A percentile compares a stretch with the other conserved stretches of the same genome.
Conservation (phyloP, 768 basidiomycete species). For the Tulasnella sp. region DNA sequence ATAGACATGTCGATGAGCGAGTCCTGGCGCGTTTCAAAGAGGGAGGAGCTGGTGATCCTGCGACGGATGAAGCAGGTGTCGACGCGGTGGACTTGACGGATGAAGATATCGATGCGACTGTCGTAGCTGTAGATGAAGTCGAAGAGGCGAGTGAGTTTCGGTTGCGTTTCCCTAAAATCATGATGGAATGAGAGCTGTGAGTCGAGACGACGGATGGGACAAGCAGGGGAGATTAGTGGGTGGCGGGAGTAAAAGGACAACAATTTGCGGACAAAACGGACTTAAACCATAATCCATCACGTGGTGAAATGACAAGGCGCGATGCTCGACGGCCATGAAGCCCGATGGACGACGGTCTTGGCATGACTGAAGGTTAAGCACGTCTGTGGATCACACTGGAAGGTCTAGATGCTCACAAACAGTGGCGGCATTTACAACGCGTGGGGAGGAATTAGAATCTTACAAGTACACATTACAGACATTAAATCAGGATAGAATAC, state of each 20-base stretch:
- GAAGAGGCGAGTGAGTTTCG: slow-evolving; percentile 3
- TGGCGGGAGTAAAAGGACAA: not conserved
- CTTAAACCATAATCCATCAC: not conserved
- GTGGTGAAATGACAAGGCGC: too few species aligned
- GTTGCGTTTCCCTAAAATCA: slow-evolving; percentile 11
- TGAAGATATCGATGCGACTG: not conserved
- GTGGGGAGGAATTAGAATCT: too few species aligned
- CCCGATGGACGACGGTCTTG: too few species aligned
- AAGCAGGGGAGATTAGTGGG: not conserved
- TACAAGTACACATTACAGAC: too few species aligned
- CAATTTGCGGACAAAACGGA: not conserved
- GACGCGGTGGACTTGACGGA: slow-evolving; percentile 2
- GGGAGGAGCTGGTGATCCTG: not conserved
- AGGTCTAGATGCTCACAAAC: too few species aligned
- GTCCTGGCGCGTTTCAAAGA: slow-evolving; percentile 13
- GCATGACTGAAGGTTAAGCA: too few species aligned
- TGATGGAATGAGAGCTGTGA: not conserved
- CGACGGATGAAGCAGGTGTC: slow-evolving; percentile 1
- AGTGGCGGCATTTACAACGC: too few species aligned
- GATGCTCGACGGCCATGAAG: too few species aligned
- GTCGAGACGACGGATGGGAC: not conserved
- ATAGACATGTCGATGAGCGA: slow-evolving; percentile 1
- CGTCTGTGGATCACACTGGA: too few species aligned
- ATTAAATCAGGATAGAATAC: too few species aligned
- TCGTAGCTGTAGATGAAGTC: not conserved